A percentile compares a stretch with the other conserved stretches of the same genome.
Conservation (phyloP, 768 basidiomycete species). For the Leccinum ochraceum region DNA sequence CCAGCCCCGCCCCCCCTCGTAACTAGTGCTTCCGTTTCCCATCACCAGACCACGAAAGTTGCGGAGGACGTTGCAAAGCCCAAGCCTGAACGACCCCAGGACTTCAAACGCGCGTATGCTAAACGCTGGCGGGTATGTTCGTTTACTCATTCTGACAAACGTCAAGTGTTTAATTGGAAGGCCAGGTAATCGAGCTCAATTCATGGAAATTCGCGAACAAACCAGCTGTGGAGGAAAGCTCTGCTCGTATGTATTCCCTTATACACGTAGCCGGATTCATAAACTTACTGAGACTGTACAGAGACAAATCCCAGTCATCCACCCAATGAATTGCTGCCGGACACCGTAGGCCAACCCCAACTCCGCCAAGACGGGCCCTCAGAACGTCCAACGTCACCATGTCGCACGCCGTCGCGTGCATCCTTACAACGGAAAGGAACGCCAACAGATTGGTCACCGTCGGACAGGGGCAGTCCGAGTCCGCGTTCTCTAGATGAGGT, state of each 20-base stretch:
- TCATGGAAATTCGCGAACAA: constrained; percentile 17
- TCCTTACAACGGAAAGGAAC: constrained; percentile 22
- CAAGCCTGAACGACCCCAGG: constrained; percentile 8
- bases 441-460: constrained; percentile 35
- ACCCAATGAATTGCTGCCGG: background rate
- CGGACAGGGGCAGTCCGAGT: constrained; percentile 25
- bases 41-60: background rate
- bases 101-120: constrained; percentile 17
- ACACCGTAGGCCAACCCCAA: background rate
- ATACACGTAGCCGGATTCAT: background rate
- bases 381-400: background rate
- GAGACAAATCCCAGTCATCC: constrained; percentile 3
- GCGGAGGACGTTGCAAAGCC: constrained; percentile 5
- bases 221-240: constrained; percentile 7
- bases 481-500: constrained; percentile 3
- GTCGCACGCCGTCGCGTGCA: constrained; percentile 11
- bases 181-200: constrained; percentile 16
- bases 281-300: background rate
- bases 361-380: background rate
- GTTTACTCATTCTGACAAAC: background rate
- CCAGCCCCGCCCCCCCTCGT: constrained; percentile 8
- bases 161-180: constrained; percentile 2
- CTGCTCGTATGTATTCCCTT: constrained; percentile 13
- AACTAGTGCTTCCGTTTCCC: constrained; percentile 1
- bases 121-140: constrained; percentile 31